Conservation (phyloP, 2,329 filamentous ascomycete genomes). For the Colletotrichum tofieldiae region DNA sequence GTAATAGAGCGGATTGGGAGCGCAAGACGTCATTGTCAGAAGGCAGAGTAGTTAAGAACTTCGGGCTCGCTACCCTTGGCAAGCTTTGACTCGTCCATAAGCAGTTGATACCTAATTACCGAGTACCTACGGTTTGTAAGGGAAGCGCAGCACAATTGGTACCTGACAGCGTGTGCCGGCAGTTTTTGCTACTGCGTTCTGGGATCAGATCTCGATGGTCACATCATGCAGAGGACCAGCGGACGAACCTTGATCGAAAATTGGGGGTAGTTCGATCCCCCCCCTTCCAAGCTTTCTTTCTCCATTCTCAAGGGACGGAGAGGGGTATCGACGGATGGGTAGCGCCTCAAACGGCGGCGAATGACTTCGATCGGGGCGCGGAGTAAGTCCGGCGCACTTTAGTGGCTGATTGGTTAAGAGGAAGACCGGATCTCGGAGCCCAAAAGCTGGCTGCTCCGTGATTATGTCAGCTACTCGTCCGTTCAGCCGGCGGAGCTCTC, state of each 20-base stretch:
- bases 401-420: background rate
- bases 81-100: background rate
- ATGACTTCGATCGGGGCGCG: background rate
- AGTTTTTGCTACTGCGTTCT: background rate
- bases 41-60: background rate
- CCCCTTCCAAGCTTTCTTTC: background rate
- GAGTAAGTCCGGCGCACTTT: background rate
- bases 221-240: too few relatives aligned
- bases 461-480: background rate
- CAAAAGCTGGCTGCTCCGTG: background rate
- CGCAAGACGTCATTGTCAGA: background rate
- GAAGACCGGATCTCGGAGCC: background rate
- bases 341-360: background rate
- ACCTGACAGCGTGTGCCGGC: background rate
- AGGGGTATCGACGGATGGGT: background rate
- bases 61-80: background rate
- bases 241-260: background rate
- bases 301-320: background rate
- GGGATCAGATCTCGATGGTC: background rate
- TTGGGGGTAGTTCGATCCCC: background rate
- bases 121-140: too few relatives aligned
- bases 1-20: background rate
- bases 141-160: background rate
- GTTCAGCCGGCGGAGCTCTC: background rate
- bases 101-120: background rate